These are phyloP conservation scores for Botryotinia globosa DNA, from an alignment of 2,329 filamentous ascomycete genomes.

Conservation along the genomic window DNA sequence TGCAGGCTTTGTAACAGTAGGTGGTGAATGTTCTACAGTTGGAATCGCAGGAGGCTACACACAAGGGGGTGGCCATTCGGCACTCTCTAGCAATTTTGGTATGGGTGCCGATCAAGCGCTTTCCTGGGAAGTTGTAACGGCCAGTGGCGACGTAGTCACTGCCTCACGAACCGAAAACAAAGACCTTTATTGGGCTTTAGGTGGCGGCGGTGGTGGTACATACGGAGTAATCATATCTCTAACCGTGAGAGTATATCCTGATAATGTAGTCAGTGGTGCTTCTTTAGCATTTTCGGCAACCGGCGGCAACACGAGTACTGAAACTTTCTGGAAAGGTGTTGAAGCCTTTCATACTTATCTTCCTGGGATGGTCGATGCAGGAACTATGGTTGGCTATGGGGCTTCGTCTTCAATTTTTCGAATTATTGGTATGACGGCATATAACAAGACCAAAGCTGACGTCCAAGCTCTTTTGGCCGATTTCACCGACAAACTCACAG, in stretches of 20 bases:
- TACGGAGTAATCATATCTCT: conserved; percentile 57
- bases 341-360: conserved; percentile 46
- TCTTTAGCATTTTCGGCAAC: conserved; percentile 44
- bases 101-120: conserved; percentile 59
- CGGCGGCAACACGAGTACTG: conserved; percentile 33
- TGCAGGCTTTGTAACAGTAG: conserved; percentile 47
- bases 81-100: conserved; percentile 53
- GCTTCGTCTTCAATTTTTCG: conserved; percentile 48
- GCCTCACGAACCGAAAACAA: conserved; percentile 48
- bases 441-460: conserved; percentile 44
- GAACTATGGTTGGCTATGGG: conserved; percentile 49
- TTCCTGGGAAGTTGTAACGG: conserved; percentile 55
- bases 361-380: conserved; percentile 48
- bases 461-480: conserved; percentile 47
- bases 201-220: conserved; percentile 57
- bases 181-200: conserved; percentile 63
- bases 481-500: conserved; percentile 43
- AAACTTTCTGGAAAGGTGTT: conserved; percentile 50
- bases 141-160: conserved; percentile 46
- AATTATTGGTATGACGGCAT: conserved; percentile 48
- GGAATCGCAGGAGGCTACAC: conserved; percentile 58
- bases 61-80: conserved; percentile 58
- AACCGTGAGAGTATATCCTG: conserved; percentile 51
- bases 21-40: conserved; percentile 55
- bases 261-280: conserved; percentile 44